Evolutionary conservation across 768 basidiomycete species (phyloP), one percentile per base, ranked within the genome.

Genomic region (Tulasnella sp.): DNA sequence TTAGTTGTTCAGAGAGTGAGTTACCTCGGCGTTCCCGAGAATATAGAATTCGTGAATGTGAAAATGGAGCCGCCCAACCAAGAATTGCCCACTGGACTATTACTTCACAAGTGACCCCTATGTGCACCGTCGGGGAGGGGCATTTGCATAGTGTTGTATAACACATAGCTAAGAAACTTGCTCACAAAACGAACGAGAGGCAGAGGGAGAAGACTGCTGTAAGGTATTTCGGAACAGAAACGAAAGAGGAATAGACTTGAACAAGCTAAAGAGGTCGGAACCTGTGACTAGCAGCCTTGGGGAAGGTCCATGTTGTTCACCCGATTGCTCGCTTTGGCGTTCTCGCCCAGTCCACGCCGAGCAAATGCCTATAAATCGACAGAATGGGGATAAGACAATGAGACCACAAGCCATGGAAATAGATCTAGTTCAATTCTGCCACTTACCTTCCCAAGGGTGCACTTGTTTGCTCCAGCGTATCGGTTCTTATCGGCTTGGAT

Each of bases 401-500:
- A 40, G 39, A 40, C 39, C 10, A 10, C 39, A 10, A 40, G 10
- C 5, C 39, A 3, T 40, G 10, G 10, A 10, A 3, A 40, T 3
- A 40, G 10, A 40, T 40, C 39, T 4, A 40, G 3, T 3, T 40
- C 39, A n/a, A 40, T 40, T 10, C 10, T 40, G 3, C 39, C n/a
- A 73, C 78, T 14, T 39, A 79, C 78, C 2, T 79, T 86, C 84
- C 85, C 88, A 44, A 90, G 81, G 7, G 83, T 83, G 81, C 89
- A 89, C 71, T 82, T 87, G 82, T 89, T 87, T 21, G 84, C 85
- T 48, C 89, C 88, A 7, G 76, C 82, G 82, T 85, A 89, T 14
- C 87, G 85, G 83, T 89, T 88, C 68, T 82, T 82, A 82, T 90
- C 89, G 16, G 89, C 89, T 81, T 88, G 87, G 71, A 90, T 86